These are phyloP conservation scores for Trypanosoma mega DNA, from an alignment of 208 protist species.

Conservation along the genomic window DNA sequence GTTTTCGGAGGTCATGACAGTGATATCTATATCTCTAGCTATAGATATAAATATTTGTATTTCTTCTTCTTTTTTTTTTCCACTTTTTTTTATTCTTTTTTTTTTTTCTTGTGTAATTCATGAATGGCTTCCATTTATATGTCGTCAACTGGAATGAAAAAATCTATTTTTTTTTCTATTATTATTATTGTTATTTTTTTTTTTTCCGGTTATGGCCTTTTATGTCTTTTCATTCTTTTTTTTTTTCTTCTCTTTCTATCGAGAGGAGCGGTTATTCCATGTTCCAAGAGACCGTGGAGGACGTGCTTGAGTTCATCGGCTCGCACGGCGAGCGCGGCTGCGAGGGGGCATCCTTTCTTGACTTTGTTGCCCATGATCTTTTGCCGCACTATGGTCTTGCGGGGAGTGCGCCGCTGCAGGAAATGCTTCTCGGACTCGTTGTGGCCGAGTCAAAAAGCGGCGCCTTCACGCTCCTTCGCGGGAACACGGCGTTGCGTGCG, in stretches of 20 bases:
- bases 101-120: background rate
- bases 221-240: conserved; percentile 4
- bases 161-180: background rate
- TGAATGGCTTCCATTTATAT: too few species aligned
- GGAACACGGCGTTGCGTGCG: background rate
- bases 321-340: conserved; percentile 55
- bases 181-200: background rate
- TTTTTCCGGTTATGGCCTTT: too few species aligned
- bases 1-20: background rate
- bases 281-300: conserved; percentile 60
- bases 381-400: conserved; percentile 53
- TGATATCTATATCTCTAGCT: background rate
- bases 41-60: conserved; percentile 4
- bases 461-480: conserved; percentile 12
- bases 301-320: conserved; percentile 60
- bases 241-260: background rate
- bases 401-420: conserved; percentile 37
- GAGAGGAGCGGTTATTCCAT: conserved; percentile 24
- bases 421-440: conserved; percentile 46
- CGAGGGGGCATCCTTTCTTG: conserved; percentile 47
- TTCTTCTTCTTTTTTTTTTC: background rate
- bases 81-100: conserved; percentile 10
- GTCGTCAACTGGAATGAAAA: too few species aligned
- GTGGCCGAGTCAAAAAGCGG: conserved; percentile 8
- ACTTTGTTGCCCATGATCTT: conserved; percentile 67